Conservation (phyloP, 2,329 filamentous ascomycete species). For the Mariannaea elegans region DNA sequence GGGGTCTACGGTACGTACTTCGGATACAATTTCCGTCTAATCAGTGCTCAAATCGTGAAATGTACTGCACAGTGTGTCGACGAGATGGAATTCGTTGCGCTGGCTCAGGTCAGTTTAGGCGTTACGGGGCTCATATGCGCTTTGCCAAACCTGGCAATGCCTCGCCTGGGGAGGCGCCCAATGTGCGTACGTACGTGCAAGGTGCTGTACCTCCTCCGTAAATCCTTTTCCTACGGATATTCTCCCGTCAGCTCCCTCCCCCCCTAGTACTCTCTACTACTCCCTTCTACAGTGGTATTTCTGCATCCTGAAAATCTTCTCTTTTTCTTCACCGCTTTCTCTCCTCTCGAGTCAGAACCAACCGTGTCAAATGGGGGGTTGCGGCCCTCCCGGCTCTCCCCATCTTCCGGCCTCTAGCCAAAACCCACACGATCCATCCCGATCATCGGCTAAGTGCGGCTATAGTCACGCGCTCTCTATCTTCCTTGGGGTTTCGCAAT, state of each 20-base stretch:
- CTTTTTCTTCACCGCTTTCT: conserved; percentile 12
- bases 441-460: conserved; percentile 30
- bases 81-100: neutral
- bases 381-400: neutral
- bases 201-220: no score
- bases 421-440: conserved; percentile 9
- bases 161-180: conserved; percentile 25
- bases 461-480: conserved; percentile 11
- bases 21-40: neutral
- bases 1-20: neutral
- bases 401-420: conserved; percentile 2
- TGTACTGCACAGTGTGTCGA: neutral
- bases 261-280: no score
- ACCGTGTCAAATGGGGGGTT: neutral
- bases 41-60: no score
- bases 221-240: no score
- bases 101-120: neutral
- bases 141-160: conserved; percentile 31
- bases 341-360: neutral
- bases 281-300: neutral
- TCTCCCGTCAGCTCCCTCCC: no score
- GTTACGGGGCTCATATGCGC: conserved; percentile 11
- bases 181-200: no score
- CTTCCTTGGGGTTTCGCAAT: conserved; percentile 5
- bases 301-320: neutral